Conservation (phyloP, 805 yeast species). For the Phaffomyces opuntiae region DNA sequence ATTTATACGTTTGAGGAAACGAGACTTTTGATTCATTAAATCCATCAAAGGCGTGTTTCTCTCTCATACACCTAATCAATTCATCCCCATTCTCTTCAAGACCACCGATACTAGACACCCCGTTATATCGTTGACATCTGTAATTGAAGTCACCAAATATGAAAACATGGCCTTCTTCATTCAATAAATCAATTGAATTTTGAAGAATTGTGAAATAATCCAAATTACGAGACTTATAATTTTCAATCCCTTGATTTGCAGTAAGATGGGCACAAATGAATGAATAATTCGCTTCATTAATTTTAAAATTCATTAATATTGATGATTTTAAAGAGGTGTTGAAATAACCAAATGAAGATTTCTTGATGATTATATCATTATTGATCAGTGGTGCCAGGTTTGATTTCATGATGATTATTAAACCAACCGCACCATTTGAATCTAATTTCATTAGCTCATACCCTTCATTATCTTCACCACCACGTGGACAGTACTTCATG, state of each 20-base stretch:
- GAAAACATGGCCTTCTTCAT: constrained; percentile 53
- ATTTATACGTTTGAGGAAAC: constrained; percentile 83
- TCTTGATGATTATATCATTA: constrained; percentile 19
- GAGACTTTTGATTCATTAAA: constrained; percentile 58
- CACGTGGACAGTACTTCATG: constrained; percentile 16
- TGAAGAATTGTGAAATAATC: constrained; percentile 49
- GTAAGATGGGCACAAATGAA: constrained; percentile 67
- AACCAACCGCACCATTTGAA: constrained; percentile 53
- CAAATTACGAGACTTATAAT: constrained; percentile 37
- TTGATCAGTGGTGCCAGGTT: background rate
- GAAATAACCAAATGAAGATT: constrained; percentile 45
- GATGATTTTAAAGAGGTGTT: constrained; percentile 72
- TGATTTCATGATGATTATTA: constrained; percentile 27
- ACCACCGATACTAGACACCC: constrained; percentile 12
- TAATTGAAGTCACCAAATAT: constrained; percentile 85
- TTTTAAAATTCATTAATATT: constrained; percentile 48
- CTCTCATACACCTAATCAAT: constrained; percentile 22
- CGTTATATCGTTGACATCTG: constrained; percentile 35
- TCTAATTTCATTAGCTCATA: constrained; percentile 37
- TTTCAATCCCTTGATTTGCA: constrained; percentile 67
- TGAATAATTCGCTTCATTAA: constrained; percentile 32
- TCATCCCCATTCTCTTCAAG: constrained; percentile 27
- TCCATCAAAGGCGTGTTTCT: constrained; percentile 47
- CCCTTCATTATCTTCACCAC: constrained; percentile 15
- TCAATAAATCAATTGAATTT: constrained; percentile 38